Percentiles rank a stretch among this genome's conserved stretches.
These are phyloP conservation scores for Penicillium sp. DNA, from an alignment of 2,329 filamentous ascomycete genomes.

Conservation along the genomic window DNA sequence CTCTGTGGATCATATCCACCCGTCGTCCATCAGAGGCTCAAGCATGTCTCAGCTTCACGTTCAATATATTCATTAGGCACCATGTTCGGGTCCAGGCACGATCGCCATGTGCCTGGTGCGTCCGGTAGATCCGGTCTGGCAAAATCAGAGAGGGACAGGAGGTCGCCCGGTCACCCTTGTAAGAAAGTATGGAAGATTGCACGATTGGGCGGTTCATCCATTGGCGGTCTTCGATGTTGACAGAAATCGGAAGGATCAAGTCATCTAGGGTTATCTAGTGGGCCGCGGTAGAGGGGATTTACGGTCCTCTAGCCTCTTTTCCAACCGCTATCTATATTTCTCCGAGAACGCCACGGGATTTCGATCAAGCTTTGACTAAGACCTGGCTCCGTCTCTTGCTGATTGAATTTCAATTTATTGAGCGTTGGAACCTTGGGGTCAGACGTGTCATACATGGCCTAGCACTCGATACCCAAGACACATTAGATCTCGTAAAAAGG, in stretches of 20 bases:
- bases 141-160: not conserved
- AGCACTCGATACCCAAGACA: not conserved
- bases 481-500: conserved; percentile 1
- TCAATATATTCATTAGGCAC: too few species aligned
- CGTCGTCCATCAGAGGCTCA: not conserved
- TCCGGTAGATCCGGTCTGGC: not conserved
- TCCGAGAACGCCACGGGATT: not conserved
- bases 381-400: not conserved
- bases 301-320: not conserved
- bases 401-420: not conserved
- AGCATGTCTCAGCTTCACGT: not conserved
- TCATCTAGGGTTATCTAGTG: too few species aligned
- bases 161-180: not conserved
- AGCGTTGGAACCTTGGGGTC: not conserved
- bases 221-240: too few species aligned
- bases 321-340: not conserved
- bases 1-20: not conserved
- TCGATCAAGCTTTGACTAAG: not conserved
- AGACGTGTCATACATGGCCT: not conserved
- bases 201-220: too few species aligned
- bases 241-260: too few species aligned
- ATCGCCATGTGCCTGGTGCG: not conserved
- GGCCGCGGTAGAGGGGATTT: not conserved
- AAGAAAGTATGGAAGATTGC: too few species aligned
- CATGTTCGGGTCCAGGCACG: not conserved